These are phyloP conservation scores for Colletotrichum sp. DNA, from an alignment of 2,329 filamentous ascomycete genomes.

Conservation along the genomic window DNA sequence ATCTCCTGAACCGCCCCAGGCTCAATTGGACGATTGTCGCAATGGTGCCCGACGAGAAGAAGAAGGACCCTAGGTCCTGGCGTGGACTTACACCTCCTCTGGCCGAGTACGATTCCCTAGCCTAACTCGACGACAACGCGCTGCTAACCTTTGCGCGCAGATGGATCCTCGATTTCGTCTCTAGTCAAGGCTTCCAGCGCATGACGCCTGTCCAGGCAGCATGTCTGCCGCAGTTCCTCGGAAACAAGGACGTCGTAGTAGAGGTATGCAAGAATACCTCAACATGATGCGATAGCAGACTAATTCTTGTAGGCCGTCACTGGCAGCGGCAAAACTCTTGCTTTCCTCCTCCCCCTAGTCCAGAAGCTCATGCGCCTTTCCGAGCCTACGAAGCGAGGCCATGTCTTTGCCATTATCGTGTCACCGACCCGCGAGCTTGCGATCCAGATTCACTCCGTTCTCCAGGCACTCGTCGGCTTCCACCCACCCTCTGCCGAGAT, in stretches of 20 bases:
- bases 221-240: constrained; percentile 85
- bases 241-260: constrained; percentile 91
- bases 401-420: constrained; percentile 89
- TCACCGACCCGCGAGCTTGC: constrained; percentile 94
- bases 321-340: constrained; percentile 87
- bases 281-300: not conserved
- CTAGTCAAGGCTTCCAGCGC: constrained; percentile 82
- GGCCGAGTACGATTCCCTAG: constrained; percentile 28
- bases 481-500: constrained; percentile 79
- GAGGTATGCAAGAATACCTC: constrained; percentile 55
- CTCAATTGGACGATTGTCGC: not conserved
- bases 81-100: constrained; percentile 41
- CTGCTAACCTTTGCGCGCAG: constrained; percentile 75
- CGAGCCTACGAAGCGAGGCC: constrained; percentile 85
- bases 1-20: not conserved
- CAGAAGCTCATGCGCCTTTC: constrained; percentile 82
- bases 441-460: constrained; percentile 84
- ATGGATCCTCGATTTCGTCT: constrained; percentile 87
- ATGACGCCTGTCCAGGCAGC: constrained; percentile 97
- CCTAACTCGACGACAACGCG: constrained; percentile 54
- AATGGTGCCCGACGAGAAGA: constrained; percentile 41
- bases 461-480: constrained; percentile 79
- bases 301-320: constrained; percentile 71
- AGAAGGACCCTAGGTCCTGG: constrained; percentile 56
- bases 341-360: constrained; percentile 79